Base-by-base conservation (phyloP, 1,139 yeast species). In the Candida glucosophila region DNA sequence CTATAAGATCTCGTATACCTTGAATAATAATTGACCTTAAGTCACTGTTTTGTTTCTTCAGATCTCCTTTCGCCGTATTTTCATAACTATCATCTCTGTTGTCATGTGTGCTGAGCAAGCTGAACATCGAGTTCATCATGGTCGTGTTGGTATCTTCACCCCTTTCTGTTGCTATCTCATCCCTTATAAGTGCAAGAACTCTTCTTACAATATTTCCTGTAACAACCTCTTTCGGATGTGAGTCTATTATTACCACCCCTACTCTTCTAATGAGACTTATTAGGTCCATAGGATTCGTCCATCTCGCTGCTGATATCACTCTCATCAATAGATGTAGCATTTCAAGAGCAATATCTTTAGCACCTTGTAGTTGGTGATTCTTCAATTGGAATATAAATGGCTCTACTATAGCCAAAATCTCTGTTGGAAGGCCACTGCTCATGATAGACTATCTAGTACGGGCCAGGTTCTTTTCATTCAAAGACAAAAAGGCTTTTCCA, bases 171-270 rank as follows among this genome's bases (percentile, higher is more conserved):
- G 78, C 86, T 25, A 79, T 70, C 48, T 88, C 95, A 41, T 92
- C 97, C 39, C 98, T 67, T 30, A 90, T 77, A 32, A 85, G 62
- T 1, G 93, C 90, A 39, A 92, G 62, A 2, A 90, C 90, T 48
- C 98, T 69, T 50, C 97, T 73, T 12, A 90, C 82, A 24, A 90
- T 77, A 49, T 90, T 92, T 5, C 97, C 98, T 27, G 92, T 74
- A 7, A 88, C 73, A 39, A 86, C 77, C 43, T 88, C 95, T 37
- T 77, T 64, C 5, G 90, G 88, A 38, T 74, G 79, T 3, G 88
- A 81, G 19, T 61, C 65, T 19, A 72, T 72, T 22, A 79, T 48
- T 14, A 66, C 55, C 22, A 54, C 57, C 2, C 90, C 92, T 12
- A 78, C 69, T 31, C 59, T 57, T 42, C 92, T 73, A 35, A 90